Percentiles rank a stretch among this genome's conserved stretches.
These are phyloP conservation scores for Lodderomyces metapsilosis DNA, from an alignment of 1,139 yeast genomes.

Conservation along the genomic window DNA sequence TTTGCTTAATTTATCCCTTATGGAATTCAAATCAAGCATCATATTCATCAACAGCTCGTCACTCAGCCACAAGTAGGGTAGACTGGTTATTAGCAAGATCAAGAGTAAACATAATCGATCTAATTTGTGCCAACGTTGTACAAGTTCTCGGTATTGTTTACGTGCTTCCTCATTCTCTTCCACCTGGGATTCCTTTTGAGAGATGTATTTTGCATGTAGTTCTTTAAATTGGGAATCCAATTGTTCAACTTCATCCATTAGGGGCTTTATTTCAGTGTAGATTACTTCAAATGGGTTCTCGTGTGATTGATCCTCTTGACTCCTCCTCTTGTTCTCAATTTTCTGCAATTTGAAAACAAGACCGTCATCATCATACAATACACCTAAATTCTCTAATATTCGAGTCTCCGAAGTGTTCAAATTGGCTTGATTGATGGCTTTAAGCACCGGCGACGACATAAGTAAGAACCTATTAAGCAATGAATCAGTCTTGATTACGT, in stretches of 20 bases:
- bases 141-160: constrained; percentile 15
- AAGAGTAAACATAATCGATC: constrained; percentile 29
- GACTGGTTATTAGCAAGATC: constrained; percentile 29
- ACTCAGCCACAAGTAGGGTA: constrained; percentile 38
- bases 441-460: constrained; percentile 28
- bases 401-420: constrained; percentile 30
- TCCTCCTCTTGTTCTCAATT: background rate
- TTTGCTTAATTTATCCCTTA: constrained; percentile 21
- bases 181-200: constrained; percentile 12
- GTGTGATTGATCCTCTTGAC: background rate
- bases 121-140: constrained; percentile 24
- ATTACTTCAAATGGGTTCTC: constrained; percentile 8
- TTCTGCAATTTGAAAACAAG: constrained; percentile 11
- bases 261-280: constrained; percentile 15
- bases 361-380: constrained; percentile 14
- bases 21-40: constrained; percentile 27
- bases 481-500: constrained; percentile 23
- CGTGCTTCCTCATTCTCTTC: constrained; percentile 8
- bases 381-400: constrained; percentile 24
- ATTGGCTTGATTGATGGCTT: constrained; percentile 33
- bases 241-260: constrained; percentile 10
- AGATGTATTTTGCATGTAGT: constrained; percentile 12
- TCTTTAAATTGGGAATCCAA: constrained; percentile 15
- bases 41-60: constrained; percentile 21
- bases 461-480: constrained; percentile 27